phyloP scores from a whole-genome alignment of 176 grass and related monocot species.

The Puya raimondii region DNA sequence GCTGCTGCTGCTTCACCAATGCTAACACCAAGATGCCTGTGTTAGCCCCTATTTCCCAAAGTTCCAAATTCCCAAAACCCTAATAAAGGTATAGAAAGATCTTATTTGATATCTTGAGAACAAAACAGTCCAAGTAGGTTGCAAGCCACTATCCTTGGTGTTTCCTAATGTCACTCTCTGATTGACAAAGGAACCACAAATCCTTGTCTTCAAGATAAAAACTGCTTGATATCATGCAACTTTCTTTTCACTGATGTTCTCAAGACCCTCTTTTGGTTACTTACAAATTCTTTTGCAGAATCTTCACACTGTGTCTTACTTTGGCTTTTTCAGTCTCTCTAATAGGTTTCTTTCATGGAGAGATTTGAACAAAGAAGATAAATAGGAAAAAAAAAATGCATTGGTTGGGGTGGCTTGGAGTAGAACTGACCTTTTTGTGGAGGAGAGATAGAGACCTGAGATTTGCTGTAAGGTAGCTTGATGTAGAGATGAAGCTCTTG shows the following conservation, averaged over 20 bases:
- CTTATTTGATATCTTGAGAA: not conserved
- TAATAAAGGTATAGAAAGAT: not conserved
- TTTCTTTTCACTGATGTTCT: not conserved
- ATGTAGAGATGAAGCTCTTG: constrained; percentile 36
- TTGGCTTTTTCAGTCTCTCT: not conserved
- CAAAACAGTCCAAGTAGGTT: not conserved
- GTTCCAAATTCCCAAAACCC: not conserved
- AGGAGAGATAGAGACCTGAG: constrained; percentile 36
- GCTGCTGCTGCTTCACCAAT: not conserved
- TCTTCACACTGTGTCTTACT: not conserved
- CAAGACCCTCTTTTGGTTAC: not conserved
- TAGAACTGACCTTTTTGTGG: constrained; percentile 45
- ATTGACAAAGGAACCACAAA: not conserved
- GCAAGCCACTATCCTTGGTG: constrained; percentile 4
- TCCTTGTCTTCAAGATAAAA: not conserved
- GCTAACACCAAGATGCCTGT: not conserved
- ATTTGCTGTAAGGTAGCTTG: constrained; percentile 28
- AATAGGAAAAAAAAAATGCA: constrained; percentile 17
- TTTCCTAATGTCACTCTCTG: constrained; percentile 8
- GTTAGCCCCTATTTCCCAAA: not conserved
- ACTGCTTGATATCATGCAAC: not conserved
- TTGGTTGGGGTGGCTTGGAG: constrained; percentile 37
- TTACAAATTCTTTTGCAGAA: not conserved
- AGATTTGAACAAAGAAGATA: not conserved
- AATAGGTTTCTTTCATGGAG: not conserved